Percentiles rank a stretch among this genome's conserved stretches.
phyloP scores from a whole-genome alignment of 2,329 filamentous ascomycete genomes.

The Colletotrichum ledebouriae region DNA sequence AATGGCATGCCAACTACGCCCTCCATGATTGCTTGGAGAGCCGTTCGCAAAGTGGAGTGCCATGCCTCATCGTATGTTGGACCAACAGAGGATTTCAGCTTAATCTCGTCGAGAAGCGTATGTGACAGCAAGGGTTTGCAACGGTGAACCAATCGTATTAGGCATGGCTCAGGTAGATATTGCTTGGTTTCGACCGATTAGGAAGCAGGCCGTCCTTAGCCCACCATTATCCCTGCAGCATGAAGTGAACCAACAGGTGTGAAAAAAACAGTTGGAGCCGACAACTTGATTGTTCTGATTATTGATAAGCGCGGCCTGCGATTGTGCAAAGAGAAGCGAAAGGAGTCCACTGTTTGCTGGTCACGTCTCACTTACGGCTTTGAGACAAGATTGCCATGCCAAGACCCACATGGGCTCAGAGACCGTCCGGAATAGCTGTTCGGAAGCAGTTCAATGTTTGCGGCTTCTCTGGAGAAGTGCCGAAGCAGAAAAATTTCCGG shows the following conservation, averaged over 20 bases:
- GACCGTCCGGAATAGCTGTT: background rate
- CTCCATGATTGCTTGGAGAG: too few relatives aligned
- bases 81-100: background rate
- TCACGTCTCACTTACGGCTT: background rate
- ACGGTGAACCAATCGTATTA: too few relatives aligned
- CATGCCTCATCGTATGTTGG: background rate
- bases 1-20: too few relatives aligned
- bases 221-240: too few relatives aligned
- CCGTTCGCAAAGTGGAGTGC: background rate
- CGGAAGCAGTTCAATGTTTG: slow-evolving; percentile 19
- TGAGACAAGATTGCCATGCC: slow-evolving; percentile 14
- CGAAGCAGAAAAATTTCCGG: too few relatives aligned
- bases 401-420: slow-evolving; percentile 11
- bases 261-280: too few relatives aligned
- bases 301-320: too few relatives aligned
- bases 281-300: too few relatives aligned
- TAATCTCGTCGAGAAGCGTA: background rate
- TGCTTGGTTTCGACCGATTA: too few relatives aligned
- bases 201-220: too few relatives aligned
- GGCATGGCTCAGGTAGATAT: too few relatives aligned
- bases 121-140: background rate
- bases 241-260: too few relatives aligned
- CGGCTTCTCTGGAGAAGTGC: background rate
- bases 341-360: background rate
- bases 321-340: background rate